Percentiles rank a stretch among this genome's conserved stretches.
Conservation (phyloP, 768 basidiomycete genomes). For the Serendipita sp. region DNA sequence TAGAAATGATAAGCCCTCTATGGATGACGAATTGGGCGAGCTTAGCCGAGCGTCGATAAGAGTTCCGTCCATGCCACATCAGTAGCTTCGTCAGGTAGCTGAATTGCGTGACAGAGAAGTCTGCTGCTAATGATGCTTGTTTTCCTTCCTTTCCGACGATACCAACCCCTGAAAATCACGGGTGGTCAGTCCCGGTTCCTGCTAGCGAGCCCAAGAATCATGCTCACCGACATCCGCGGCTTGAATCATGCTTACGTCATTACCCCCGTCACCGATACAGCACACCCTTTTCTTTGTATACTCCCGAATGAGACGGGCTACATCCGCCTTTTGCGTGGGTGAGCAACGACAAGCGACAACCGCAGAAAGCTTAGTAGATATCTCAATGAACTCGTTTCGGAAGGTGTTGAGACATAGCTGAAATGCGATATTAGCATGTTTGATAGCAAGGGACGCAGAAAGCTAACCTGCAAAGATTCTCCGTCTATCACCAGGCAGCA, state of each 20-base stretch:
- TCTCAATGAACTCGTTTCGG: constrained; percentile 88
- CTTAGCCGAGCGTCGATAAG: constrained; percentile 94
- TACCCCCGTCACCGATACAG: constrained; percentile 97
- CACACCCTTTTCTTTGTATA: constrained; percentile 92
- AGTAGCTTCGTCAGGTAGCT: constrained; percentile 88
- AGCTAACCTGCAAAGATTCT: constrained; percentile 72
- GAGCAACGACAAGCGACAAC: constrained; percentile 98
- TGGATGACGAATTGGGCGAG: constrained; percentile 98
- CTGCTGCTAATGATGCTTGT: constrained; percentile 96
- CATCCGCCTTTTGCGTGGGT: constrained; percentile 96
- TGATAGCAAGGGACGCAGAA: not conserved
- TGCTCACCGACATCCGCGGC: constrained; percentile 88
- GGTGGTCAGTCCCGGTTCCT: not conserved
- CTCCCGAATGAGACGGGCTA: constrained; percentile 79
- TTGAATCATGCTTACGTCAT: constrained; percentile 99
- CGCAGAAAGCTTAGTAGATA: constrained; percentile 87
- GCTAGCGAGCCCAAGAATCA: not conserved
- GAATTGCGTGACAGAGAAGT: constrained; percentile 97
- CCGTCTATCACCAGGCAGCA: constrained; percentile 98
- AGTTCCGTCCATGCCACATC: constrained; percentile 97
- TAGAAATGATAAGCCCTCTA: constrained; percentile 86
- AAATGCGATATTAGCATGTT: not conserved
- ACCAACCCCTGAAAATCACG: constrained; percentile 34
- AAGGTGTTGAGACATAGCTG: constrained; percentile 85
- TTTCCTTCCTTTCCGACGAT: constrained; percentile 99